Evolutionary conservation across 495 filamentous ascomycete species (phyloP).

Genomic region (Aspergillus sclerotioniger): DNA sequence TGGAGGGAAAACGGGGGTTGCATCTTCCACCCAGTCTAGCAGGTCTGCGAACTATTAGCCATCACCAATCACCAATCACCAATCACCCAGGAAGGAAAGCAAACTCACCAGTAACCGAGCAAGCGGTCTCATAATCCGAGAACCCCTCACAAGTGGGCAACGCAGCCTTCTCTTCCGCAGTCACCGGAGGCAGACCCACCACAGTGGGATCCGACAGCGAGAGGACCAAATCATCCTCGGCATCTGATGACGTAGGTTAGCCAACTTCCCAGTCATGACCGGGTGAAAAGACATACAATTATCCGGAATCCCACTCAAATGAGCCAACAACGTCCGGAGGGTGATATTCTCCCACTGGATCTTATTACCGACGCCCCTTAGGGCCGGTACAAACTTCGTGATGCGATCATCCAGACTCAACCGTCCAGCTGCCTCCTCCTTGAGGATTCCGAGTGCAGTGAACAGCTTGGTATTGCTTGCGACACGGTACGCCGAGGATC

Average conservation of each 20-base stretch:
- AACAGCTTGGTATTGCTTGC: constrained; percentile 1
- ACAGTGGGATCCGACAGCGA: background rate
- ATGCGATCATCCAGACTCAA: constrained; percentile 1
- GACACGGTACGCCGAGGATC: background rate
- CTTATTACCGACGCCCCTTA: background rate
- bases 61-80: background rate
- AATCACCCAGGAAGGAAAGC: background rate
- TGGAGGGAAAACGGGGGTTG: background rate
- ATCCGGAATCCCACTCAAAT: background rate
- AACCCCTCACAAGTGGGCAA: background rate
- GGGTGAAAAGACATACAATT: background rate
- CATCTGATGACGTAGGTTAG: background rate
- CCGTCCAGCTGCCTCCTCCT: background rate
- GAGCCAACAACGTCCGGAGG: background rate
- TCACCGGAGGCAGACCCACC: background rate
- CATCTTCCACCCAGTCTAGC: background rate
- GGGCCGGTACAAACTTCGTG: background rate
- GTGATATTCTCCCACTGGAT: background rate
- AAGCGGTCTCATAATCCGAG: background rate
- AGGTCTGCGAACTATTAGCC: background rate
- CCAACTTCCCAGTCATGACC: background rate
- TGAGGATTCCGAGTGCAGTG: background rate
- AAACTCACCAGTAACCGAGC: background rate
- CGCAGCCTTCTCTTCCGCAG: background rate
- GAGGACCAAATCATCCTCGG: background rate